Evolutionary conservation across 176 grass and related monocot genomes (phyloP).

Genomic region (Stipa capillata): DNA sequence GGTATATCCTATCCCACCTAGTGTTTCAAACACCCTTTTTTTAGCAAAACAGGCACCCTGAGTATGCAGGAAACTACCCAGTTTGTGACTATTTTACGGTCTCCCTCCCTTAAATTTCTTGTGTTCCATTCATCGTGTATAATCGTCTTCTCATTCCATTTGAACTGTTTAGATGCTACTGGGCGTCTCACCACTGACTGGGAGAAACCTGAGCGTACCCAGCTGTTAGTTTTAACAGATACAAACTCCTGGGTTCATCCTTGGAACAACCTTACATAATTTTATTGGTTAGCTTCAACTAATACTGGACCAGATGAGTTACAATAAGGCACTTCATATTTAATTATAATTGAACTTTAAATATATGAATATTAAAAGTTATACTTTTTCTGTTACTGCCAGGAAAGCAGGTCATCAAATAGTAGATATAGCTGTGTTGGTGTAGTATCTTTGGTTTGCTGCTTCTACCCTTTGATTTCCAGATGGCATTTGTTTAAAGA

Average conservation of each 20-base stretch:
- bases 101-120: background rate
- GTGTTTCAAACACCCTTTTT: background rate
- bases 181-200: background rate
- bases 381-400: background rate
- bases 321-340: background rate
- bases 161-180: background rate
- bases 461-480: background rate
- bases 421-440: slow-evolving; percentile 34
- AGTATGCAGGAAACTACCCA: background rate
- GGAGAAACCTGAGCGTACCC: background rate
- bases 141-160: background rate
- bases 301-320: background rate
- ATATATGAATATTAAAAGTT: background rate
- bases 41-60: background rate
- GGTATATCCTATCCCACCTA: background rate
- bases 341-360: background rate
- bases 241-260: background rate
- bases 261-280: background rate
- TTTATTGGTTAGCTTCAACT: background rate
- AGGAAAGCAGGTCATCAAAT: slow-evolving; percentile 32
- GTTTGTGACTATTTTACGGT: background rate
- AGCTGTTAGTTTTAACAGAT: background rate
- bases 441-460: slow-evolving; percentile 17
- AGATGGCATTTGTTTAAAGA: background rate
- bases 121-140: background rate